Evolutionary conservation across 306 rosid species (phyloP), one percentile per base, ranked within the genome.

Genomic region (Elaeagnus macrophylla): DNA sequence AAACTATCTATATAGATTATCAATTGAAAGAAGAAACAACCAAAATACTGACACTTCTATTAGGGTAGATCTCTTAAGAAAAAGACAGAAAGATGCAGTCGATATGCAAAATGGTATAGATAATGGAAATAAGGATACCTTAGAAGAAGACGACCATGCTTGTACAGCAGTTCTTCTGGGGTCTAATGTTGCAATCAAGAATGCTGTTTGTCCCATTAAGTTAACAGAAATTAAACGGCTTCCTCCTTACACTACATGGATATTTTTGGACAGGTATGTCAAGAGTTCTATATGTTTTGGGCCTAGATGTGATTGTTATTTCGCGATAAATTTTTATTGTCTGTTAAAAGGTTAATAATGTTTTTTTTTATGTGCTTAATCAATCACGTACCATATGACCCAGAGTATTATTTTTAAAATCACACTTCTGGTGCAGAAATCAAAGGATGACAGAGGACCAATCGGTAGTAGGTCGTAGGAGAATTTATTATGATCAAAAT

Each of bases 361-460:
- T n/a, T 3, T 25, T 25, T 25, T 2, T 25, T 25, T 25, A 25
- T 25, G 32, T 2, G 15, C 45, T 57, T 35, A 53, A 16, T 15
- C 42, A 57, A 10, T 61, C 63, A 38, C 7, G 40, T 43, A 12
- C 8, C 49, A 4, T 15, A 15, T 17, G 41, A 72, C 66, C 61
- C n/a, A n/a, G n/a, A n/a, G n/a, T 64, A 49, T 72, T 48, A 64
- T 37, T 55, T 59, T 40, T 39, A 20, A 48, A 60, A 25, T 47
- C 59, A 37, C 57, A 42, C 32, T 25, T 65, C 54, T n/a, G n/a
- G n/a, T n/a, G n/a, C 82, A 93, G 99, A 82, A 93, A 93, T 72
- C 99, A 93, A 71, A 87, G 99, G 77, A 93, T 93, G 99, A 84
- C 95, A 8, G 99, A 93, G 72, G 99, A 93, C 84, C 99, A 93